Base-by-base conservation (phyloP, 176 grass and related monocot species). In the Musa itinerans region DNA sequence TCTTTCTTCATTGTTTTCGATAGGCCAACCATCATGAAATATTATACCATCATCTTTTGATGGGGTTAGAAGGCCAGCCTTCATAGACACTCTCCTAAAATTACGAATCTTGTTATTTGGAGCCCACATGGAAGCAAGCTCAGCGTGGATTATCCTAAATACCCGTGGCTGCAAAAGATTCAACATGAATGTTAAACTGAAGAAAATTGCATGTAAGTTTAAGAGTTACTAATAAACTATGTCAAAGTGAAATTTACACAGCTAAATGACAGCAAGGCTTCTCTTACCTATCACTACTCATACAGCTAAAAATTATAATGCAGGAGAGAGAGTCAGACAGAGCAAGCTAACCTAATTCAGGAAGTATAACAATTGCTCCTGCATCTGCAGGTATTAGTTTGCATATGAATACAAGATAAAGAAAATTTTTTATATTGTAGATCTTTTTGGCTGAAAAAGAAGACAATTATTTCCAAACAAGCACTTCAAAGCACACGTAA, bases 91-190 rank as follows among this genome's bases (percentile, higher is more conserved):
- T 73, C 88, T 93, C 81, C 94, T 91, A 72, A 83, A 48, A 72
- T 74, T 81, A 91, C 80, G 92, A 75, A 74, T 53, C 72, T 87
- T 98, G 69, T 75, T 83, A 29, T 66, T 87, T 76, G 78, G 86
- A 89, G 72, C 85, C 94, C 94, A 98, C 88, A 98, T 91, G 52
- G 89, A 91, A 87, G 88, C 87, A 84, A 93, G 88, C 77, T 98
- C 94, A 80, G 86, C 85, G 68, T 43, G 83, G 72, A 98, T 91
- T 84, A 80, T 93, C 77, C 79, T 89, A 69, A 93, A 98, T 62
- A 80, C 67, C 54, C 86, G 79, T 78, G 94, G 94, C 94, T 98
- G 88, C 68, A 76, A 9, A 49, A 85, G 62, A 80, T 78, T 27
- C 43, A 25, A 81, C 63, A 78, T 51, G 43, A 16, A 50, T n/a